phyloP scores from a whole-genome alignment of 805 yeast genomes.

The Pichia rugopelliculosa region DNA sequence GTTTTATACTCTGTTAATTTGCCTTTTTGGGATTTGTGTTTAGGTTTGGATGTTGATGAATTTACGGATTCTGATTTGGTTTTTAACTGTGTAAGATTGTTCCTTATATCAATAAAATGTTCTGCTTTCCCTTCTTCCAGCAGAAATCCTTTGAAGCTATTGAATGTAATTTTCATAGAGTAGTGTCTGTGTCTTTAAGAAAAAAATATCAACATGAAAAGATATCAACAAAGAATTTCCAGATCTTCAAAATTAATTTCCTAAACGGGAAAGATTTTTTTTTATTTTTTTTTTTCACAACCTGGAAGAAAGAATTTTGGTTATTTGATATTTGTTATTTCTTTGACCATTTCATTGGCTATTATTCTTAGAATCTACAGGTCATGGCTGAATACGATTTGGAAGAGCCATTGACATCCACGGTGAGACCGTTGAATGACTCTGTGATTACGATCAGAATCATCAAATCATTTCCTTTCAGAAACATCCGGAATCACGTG shows the following conservation, averaged over 20 bases:
- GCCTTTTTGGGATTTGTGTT: background rate
- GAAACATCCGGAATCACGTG: slow-evolving; percentile 76
- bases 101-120: background rate
- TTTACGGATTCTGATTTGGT: background rate
- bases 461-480: slow-evolving; percentile 83
- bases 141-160: slow-evolving; percentile 4
- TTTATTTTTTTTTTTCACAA: no score
- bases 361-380: no score
- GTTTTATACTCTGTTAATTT: background rate
- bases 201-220: no score
- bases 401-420: slow-evolving; percentile 75
- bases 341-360: no score
- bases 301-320: no score
- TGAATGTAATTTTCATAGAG: slow-evolving; percentile 4
- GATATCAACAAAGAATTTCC: background rate
- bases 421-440: slow-evolving; percentile 60
- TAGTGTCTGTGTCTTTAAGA: no score
- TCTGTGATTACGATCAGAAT: slow-evolving; percentile 80
- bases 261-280: slow-evolving; percentile 1
- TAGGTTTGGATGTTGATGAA: background rate
- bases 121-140: background rate
- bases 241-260: background rate
- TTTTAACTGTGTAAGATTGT: background rate
- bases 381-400: slow-evolving; percentile 29
- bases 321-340: no score